phyloP scores from a whole-genome alignment of 352 stramenopile genomes.

The Globisporangium lucens region DNA sequence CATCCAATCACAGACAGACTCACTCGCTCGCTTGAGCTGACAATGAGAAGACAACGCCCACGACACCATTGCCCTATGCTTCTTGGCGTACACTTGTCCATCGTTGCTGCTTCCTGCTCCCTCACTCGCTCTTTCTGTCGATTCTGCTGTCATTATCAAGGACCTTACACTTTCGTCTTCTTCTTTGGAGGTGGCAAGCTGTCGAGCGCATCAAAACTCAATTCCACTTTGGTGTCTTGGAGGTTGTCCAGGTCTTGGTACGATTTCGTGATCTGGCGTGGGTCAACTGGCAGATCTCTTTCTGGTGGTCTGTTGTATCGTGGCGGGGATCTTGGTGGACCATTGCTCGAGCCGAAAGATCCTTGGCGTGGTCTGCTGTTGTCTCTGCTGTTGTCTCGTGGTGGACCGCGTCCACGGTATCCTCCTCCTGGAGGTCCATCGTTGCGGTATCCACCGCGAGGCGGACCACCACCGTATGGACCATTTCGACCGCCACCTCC shows the following conservation, averaged over 20 bases:
- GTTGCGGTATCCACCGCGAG: conserved; percentile 46
- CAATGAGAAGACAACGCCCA: neutral
- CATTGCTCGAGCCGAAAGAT: conserved; percentile 35
- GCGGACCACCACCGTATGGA: conserved; percentile 24
- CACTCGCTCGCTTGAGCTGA: neutral
- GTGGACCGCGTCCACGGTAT: conserved; percentile 48
- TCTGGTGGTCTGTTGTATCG: conserved; percentile 43
- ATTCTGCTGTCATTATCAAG: neutral
- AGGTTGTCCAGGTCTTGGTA: conserved; percentile 85
- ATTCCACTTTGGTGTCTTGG: conserved; percentile 78
- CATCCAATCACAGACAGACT: neutral
- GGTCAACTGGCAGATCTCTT: conserved; percentile 69
- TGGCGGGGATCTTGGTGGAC: conserved; percentile 32
- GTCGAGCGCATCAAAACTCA: conserved; percentile 80
- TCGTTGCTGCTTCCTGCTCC: neutral
- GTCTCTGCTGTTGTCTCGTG: conserved; percentile 53
- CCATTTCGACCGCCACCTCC: conserved; percentile 27
- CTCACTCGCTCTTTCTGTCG: neutral
- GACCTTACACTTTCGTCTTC: conserved; percentile 68
- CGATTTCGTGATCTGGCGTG: conserved; percentile 75
- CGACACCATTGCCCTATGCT: neutral
- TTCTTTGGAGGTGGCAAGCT: conserved; percentile 83
- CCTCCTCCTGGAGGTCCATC: conserved; percentile 34
- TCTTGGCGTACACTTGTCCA: neutral
- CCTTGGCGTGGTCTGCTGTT: conserved; percentile 37